Evolutionary conservation across 345 rosid genomes (phyloP).

Genomic region (Pistacia integerrima): DNA sequence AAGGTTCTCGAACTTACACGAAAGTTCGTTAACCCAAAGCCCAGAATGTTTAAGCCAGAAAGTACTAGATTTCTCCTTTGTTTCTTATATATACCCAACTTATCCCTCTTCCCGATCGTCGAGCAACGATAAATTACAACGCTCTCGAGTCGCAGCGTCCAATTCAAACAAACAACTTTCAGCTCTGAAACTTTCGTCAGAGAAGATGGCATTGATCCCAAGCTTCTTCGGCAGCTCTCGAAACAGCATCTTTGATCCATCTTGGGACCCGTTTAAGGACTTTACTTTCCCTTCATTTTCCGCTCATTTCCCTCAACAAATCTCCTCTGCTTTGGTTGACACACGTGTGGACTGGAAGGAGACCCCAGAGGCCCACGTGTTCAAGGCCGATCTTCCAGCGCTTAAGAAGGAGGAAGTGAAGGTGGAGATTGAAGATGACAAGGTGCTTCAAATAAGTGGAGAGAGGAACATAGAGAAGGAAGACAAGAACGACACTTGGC

Average conservation of each 20-base stretch:
- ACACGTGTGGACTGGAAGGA: constrained; percentile 26
- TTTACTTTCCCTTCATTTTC: constrained; percentile 9
- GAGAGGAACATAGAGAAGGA: constrained; percentile 21
- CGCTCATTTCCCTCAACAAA: background rate
- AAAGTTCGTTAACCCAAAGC: background rate
- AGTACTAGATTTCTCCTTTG: background rate
- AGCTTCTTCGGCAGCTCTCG: constrained; percentile 12
- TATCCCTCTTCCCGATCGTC: background rate
- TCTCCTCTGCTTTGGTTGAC: constrained; percentile 2
- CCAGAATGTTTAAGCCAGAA: background rate
- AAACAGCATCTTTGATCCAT: constrained; percentile 15
- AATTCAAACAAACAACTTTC: background rate
- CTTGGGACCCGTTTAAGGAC: constrained; percentile 24
- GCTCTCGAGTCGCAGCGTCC: too few species aligned
- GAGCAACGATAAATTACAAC: background rate
- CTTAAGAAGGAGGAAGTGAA: constrained; percentile 26
- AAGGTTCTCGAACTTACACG: background rate
- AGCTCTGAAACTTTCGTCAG: background rate
- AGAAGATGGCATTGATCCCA: constrained; percentile 21
- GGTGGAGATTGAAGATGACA: constrained; percentile 17
- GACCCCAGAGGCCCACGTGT: constrained; percentile 21
- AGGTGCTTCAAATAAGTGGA: constrained; percentile 21
- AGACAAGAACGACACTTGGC: constrained; percentile 20
- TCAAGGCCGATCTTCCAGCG: constrained; percentile 27
- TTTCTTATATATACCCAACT: background rate